These are phyloP conservation scores for Corymbia citriodora DNA, from an alignment of 441 rosid species.

Conservation along the genomic window DNA sequence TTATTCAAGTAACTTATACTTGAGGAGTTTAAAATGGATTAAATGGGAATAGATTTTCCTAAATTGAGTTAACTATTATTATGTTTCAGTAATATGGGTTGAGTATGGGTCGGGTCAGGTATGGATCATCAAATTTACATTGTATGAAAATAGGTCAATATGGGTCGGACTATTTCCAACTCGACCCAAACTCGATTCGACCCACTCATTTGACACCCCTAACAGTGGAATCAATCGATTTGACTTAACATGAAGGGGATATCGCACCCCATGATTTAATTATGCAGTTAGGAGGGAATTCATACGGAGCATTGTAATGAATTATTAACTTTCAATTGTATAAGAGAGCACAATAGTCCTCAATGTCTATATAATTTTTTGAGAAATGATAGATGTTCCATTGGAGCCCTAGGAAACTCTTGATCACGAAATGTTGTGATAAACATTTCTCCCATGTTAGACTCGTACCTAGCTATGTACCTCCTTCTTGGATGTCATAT, in stretches of 20 bases:
- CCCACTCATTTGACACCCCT: too few species aligned
- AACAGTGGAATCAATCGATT: background rate
- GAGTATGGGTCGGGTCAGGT: too few species aligned
- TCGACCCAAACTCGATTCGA: too few species aligned
- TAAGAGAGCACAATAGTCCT: background rate
- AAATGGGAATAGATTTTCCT: too few species aligned
- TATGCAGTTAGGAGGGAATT: accelerated
- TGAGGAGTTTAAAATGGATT: too few species aligned
- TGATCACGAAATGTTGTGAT: background rate
- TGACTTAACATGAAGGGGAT: background rate
- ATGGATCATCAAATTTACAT: too few species aligned
- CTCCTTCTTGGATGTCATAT: too few species aligned
- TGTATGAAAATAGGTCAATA: too few species aligned
- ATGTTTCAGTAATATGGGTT: too few species aligned
- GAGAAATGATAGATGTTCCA: background rate
- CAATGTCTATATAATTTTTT: background rate
- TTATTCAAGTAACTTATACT: too few species aligned
- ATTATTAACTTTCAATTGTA: background rate
- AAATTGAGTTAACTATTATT: too few species aligned
- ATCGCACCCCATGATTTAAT: background rate
- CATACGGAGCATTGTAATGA: background rate
- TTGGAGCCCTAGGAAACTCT: background rate
- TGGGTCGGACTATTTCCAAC: too few species aligned
- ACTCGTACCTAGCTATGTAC: background rate
- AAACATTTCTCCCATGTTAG: background rate